Conservation (phyloP, 1,284 basidiomycete species). For the Cryptococcus sp. region DNA sequence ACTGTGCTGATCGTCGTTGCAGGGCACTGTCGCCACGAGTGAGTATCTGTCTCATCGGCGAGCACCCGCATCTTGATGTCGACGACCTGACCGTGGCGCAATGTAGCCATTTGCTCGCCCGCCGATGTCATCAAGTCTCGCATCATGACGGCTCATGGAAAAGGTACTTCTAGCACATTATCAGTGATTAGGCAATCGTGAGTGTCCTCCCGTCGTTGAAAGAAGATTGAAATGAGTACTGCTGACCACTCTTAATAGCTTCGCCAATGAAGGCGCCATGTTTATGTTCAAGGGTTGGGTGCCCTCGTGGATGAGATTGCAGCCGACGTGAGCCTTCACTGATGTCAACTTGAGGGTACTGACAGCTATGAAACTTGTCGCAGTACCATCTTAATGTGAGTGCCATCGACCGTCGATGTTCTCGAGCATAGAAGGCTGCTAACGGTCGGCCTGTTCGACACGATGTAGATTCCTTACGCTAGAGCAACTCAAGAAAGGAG, state of each 20-base stretch:
- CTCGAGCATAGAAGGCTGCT: not conserved
- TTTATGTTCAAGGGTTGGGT: conserved; percentile 90
- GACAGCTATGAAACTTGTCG: not conserved
- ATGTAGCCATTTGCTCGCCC: conserved; percentile 75
- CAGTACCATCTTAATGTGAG: conserved; percentile 42
- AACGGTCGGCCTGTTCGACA: not conserved
- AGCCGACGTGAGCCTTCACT: conserved; percentile 69
- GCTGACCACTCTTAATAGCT: conserved; percentile 8
- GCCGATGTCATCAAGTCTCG: conserved; percentile 83
- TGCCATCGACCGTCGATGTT: not conserved
- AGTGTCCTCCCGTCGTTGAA: conserved; percentile 2
- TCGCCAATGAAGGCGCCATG: conserved; percentile 76
- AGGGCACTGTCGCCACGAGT: conserved; percentile 86
- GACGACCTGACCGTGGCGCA: not conserved
- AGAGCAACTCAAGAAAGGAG: conserved; percentile 58
- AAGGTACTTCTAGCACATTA: conserved; percentile 72
- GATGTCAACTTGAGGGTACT: not conserved
- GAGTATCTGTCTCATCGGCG: conserved; percentile 14
- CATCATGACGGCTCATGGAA: conserved; percentile 86
- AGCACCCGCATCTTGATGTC: not conserved
- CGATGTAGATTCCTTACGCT: conserved; percentile 76
- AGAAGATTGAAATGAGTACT: not conserved
- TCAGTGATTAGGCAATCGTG: conserved; percentile 67
- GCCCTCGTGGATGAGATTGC: conserved; percentile 69
- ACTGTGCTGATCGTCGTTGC: not conserved